Base-by-base conservation (phyloP, 192 early-diverging fungal genomes). In the Paraglomus brasilianum region DNA sequence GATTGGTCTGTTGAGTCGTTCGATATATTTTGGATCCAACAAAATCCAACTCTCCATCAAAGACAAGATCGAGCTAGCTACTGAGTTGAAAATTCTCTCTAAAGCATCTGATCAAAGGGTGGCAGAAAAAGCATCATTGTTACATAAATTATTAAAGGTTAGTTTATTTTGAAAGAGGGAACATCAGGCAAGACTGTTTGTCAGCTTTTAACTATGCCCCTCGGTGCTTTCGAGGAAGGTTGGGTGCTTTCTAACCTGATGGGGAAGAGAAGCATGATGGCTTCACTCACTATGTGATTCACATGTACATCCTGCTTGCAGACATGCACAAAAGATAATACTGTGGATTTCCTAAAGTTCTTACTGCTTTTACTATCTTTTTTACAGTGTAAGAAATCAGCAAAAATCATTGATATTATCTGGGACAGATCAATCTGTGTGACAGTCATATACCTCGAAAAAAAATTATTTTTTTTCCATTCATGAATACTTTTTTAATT, bases 91-190 rank as follows among this genome's bases (percentile, higher is more conserved):
- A 19, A 48, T 46, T 46, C 45, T 63, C 44, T 30, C 61, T 4
- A 36, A 46, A 46, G 17, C 61, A 47, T 55, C 68, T 58, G 40
- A 70, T 70, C 68, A 70, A 70, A 58, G 11, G 15, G 46, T 70
- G 21, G 68, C 46, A 44, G 68, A 70, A 21, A 70, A 70, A 45
- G 42, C 55, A 14, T 22, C 0, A 43, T 59, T n/a, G 19, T 56
- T 70, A 59, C 41, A 59, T 15, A 70, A 70, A 70, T 22, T 8
- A 36, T n/a, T 70, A 24, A 70, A 70, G 68, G 68, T 70, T 47
- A 70, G 68, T 70, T 59, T 59, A 68, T 58, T 57, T 52, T 24
- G 46, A 70, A n/a, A 56, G 44, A 24, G 40, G 9, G 56, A 57
- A 24, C 47, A 30, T 67, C 47, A 19, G 47, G 19, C 49, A 70